These are phyloP conservation scores for Aspergillus ustus DNA, from an alignment of 2,329 filamentous ascomycete genomes.

Conservation along the genomic window DNA sequence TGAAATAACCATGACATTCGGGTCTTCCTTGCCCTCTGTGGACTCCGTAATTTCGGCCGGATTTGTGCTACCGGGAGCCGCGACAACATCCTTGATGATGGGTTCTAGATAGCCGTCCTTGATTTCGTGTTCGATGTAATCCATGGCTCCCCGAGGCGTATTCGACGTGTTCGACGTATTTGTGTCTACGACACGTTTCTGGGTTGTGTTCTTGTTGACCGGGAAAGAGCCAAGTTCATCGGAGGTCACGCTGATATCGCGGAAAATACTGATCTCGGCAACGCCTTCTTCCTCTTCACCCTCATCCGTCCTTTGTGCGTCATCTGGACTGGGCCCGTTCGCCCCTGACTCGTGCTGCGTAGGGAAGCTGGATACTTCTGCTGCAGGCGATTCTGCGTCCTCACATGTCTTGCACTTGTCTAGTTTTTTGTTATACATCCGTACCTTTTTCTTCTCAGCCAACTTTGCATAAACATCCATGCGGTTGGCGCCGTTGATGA, in stretches of 20 bases:
- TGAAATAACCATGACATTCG: slow-evolving; percentile 79
- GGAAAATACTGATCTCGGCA: slow-evolving; percentile 38
- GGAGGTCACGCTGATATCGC: slow-evolving; percentile 38
- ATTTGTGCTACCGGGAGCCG: slow-evolving; percentile 20
- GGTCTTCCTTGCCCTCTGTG: slow-evolving; percentile 24
- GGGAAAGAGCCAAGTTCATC: slow-evolving; percentile 31
- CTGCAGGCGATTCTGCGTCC: slow-evolving; percentile 20
- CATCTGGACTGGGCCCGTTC: slow-evolving; percentile 9
- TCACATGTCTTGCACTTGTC: slow-evolving; percentile 31
- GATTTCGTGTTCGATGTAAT: slow-evolving; percentile 52
- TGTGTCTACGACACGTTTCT: slow-evolving; percentile 20
- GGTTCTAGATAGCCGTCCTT: slow-evolving; percentile 48
- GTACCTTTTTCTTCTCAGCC: slow-evolving; percentile 71
- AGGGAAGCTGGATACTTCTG: slow-evolving; percentile 6
- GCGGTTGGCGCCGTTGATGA: slow-evolving; percentile 80
- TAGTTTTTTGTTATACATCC: slow-evolving; percentile 80
- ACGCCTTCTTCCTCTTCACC: slow-evolving; percentile 28
- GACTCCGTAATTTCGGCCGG: not conserved
- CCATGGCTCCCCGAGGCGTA: slow-evolving; percentile 40
- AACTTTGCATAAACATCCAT: slow-evolving; percentile 85
- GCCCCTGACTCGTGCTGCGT: not conserved
- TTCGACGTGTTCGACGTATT: slow-evolving; percentile 26
- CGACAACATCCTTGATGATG: slow-evolving; percentile 42
- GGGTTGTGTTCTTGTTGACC: slow-evolving; percentile 7
- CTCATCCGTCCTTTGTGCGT: slow-evolving; percentile 16